phyloP scores from a whole-genome alignment of 2,329 filamentous ascomycete genomes.

The Diaporthe sp. region DNA sequence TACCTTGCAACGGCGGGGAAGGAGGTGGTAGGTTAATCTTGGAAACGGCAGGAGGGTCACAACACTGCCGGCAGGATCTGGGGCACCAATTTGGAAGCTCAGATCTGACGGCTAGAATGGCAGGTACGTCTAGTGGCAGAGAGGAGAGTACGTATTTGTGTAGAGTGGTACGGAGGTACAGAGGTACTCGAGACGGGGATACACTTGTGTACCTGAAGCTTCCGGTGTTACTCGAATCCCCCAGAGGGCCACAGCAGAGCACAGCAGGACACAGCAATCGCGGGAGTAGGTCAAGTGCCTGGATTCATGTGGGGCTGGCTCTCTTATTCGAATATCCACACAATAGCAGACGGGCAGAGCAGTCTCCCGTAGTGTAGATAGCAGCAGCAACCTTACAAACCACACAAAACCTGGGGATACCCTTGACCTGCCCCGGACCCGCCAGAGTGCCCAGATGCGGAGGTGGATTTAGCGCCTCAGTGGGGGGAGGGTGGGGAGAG shows the following conservation, averaged over 20 bases:
- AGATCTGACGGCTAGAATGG: constrained; percentile 25
- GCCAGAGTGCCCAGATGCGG: constrained; percentile 35
- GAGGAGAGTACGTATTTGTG: not conserved
- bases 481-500: not conserved
- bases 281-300: too few species aligned
- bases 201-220: not conserved
- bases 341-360: not conserved
- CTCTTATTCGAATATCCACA: not conserved
- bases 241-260: not conserved
- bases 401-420: not conserved
- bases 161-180: not conserved
- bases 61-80: constrained; percentile 31
- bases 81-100: constrained; percentile 24
- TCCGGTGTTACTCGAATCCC: not conserved
- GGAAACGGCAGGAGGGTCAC: constrained; percentile 3
- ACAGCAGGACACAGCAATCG: not conserved
- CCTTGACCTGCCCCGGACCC: constrained; percentile 16
- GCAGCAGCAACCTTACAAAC: not conserved
- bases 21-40: not conserved
- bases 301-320: not conserved
- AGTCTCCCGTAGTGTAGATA: not conserved
- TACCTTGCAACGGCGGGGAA: constrained; percentile 23
- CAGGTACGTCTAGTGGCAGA: not conserved
- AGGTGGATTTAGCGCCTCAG: constrained; percentile 17
- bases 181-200: not conserved